These are phyloP conservation scores for Nemophila menziesii DNA, from an alignment of 257 asterid genomes.

Conservation along the genomic window DNA sequence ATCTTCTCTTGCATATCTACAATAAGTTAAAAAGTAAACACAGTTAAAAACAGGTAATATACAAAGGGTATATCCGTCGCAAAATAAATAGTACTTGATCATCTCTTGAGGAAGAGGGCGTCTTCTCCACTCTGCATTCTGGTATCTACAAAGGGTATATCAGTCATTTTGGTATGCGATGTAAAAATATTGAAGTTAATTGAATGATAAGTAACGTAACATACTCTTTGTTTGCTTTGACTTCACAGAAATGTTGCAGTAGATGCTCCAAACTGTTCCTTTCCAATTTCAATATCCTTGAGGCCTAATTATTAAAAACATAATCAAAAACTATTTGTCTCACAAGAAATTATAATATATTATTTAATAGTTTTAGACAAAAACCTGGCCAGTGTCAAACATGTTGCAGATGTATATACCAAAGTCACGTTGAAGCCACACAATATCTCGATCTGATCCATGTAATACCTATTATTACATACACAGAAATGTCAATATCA, in stretches of 20 bases:
- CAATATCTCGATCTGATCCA: slow-evolving; percentile 87
- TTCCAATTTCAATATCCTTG: slow-evolving; percentile 87
- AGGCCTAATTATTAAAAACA: slow-evolving; percentile 50
- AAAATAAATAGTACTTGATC: slow-evolving; percentile 43
- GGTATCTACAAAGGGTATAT: slow-evolving; percentile 51
- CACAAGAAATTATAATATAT: slow-evolving; percentile 6
- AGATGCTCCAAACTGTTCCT: slow-evolving; percentile 79
- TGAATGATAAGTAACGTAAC: slow-evolving; percentile 10
- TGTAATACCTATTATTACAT: slow-evolving; percentile 64
- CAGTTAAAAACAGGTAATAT: not conserved
- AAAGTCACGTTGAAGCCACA: slow-evolving; percentile 95
- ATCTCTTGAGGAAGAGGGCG: slow-evolving; percentile 89
- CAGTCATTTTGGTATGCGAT: slow-evolving; percentile 15
- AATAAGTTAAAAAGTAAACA: slow-evolving; percentile 1
- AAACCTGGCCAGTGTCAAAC: slow-evolving; percentile 99
- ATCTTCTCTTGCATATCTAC: slow-evolving; percentile 96
- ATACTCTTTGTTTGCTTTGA: slow-evolving; percentile 87
- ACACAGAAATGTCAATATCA: not conserved
- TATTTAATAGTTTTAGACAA: slow-evolving; percentile 14
- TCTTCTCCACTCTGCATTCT: slow-evolving; percentile 98
- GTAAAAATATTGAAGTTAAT: no score
- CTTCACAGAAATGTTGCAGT: slow-evolving; percentile 79
- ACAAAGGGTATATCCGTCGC: not conserved
- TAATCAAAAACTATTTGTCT: not conserved
- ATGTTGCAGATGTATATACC: slow-evolving; percentile 92